Base-by-base conservation (phyloP, 2,329 filamentous ascomycete genomes). In the Erysiphe neolycopersici region DNA sequence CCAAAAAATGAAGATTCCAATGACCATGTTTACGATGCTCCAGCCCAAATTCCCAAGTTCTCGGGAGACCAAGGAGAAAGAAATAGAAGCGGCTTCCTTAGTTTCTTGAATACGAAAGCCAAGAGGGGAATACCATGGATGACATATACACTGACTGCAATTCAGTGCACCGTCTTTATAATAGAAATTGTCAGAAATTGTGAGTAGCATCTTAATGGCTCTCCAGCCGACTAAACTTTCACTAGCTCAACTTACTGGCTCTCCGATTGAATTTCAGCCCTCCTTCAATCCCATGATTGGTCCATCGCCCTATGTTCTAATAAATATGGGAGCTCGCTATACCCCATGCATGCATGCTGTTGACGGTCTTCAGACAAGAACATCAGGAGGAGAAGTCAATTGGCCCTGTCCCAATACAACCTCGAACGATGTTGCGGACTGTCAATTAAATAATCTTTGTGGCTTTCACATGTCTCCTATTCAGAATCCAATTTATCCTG, bases 221-320 rank as follows among this genome's bases (percentile, higher is more conserved):
- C n/a, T n/a, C n/a, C n/a, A n/a, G n/a, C 12, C 49, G 9, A 26
- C 32, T 26, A 38, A 17, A 38, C 12, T 26, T 22, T 17, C 4
- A 14, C 6, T 35, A 84, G 79, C 68, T 43, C 67, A 78, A 51
- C 62, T 85, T 29, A 94, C 87, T 1, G 79, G 79, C 44, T 77
- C 78, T 0, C 55, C 56, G 1, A 58, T 58, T 44, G 51, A 54
- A 50, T 56, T 57, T 18, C 71, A 87, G 45, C 89, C 89, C 1
- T 69, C 68, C 14, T 92, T 98, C 64, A 98, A 95, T 61, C 79
- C 81, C 46, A 93, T 98, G 83, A 93, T 98, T 55, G 89, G 89
- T 0, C 89, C 89, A 1, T 93, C 85, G 5, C 71, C 76, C 1
- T 82, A 83, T 52, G 73, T 95, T 19, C 72, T 92, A 53, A 93